These are phyloP conservation scores for Solanum neorickii DNA, from an alignment of 257 asterid genomes.

Conservation along the genomic window DNA sequence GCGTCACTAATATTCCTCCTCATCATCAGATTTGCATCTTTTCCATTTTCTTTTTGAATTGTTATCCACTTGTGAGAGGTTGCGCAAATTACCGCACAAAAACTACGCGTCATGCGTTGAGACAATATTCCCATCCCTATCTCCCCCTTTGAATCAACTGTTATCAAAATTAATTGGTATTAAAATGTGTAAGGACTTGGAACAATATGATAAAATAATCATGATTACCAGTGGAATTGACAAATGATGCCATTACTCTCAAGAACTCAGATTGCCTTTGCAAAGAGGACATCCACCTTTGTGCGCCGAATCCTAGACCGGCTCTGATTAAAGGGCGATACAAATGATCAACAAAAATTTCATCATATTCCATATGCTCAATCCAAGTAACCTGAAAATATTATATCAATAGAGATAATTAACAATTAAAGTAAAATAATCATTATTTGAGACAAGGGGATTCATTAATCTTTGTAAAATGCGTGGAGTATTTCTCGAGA, in stretches of 20 bases:
- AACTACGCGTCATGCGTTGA: constrained; percentile 62
- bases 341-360: constrained; percentile 27
- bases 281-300: constrained; percentile 54
- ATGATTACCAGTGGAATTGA: constrained; percentile 21
- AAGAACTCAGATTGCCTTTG: constrained; percentile 48
- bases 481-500: no score
- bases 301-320: constrained; percentile 75
- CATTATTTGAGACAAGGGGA: no score
- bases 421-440: no score
- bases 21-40: constrained; percentile 42
- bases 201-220: constrained; percentile 17
- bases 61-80: constrained; percentile 57
- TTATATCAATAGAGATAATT: neutral
- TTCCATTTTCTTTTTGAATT: constrained; percentile 28
- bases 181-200: neutral
- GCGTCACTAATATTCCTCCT: constrained; percentile 39
- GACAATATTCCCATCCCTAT: constrained; percentile 44
- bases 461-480: no score
- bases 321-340: constrained; percentile 55
- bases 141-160: no score
- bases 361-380: constrained; percentile 65
- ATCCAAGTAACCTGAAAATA: constrained; percentile 67
- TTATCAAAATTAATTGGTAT: no score
- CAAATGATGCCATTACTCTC: constrained; percentile 24
- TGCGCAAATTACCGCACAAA: constrained; percentile 54